phyloP scores from a whole-genome alignment of 2,329 filamentous ascomycete species.

The Fusarium clavum region DNA sequence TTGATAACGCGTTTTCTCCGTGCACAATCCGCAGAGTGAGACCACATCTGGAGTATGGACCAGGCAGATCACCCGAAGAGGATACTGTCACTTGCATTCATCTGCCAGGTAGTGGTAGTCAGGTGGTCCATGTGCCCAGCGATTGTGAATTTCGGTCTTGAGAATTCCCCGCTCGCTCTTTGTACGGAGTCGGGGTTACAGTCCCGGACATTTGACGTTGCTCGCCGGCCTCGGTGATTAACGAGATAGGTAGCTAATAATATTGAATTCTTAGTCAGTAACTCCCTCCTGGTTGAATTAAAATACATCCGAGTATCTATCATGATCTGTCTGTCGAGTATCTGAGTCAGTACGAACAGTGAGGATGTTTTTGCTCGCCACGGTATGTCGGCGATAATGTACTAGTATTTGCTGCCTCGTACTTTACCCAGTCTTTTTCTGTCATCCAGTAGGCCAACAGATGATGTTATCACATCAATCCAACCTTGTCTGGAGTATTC shows the following conservation, averaged over 20 bases:
- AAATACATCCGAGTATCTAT: not conserved
- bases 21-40: constrained; percentile 1
- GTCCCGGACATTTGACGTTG: constrained; percentile 17
- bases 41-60: not conserved
- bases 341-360: too few relatives aligned
- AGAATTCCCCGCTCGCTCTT: constrained; percentile 35
- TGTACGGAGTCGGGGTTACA: constrained; percentile 34
- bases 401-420: not conserved
- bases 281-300: not conserved
- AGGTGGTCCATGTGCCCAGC: not conserved
- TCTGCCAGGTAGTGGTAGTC: too few relatives aligned
- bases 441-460: not conserved
- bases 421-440: not conserved
- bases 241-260: too few relatives aligned
- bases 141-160: constrained; percentile 26
- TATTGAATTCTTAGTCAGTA: not conserved
- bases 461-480: too few relatives aligned
- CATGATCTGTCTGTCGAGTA: not conserved
- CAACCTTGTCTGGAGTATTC: not conserved
- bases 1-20: constrained; percentile 30
- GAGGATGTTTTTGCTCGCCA: too few relatives aligned
- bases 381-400: too few relatives aligned
- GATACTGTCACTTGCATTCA: not conserved
- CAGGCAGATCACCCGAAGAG: not conserved
- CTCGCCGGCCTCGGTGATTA: not conserved